phyloP scores from a whole-genome alignment of 1,284 basidiomycete genomes.

The Ceratobasidium sp. region DNA sequence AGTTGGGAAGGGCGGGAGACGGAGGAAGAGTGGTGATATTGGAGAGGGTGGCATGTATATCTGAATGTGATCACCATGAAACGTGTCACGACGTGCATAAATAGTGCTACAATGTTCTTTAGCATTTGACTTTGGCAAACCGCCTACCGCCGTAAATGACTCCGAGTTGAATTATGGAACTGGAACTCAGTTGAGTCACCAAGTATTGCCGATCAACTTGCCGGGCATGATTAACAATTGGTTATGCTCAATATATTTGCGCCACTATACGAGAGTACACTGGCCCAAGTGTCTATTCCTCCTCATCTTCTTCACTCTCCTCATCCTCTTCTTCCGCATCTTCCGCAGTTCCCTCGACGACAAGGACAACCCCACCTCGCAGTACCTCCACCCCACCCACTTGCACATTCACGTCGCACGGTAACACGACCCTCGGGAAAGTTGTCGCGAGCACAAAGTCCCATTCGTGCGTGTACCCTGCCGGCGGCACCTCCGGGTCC shows the following conservation, averaged over 20 bases:
- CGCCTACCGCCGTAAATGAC: too few species aligned
- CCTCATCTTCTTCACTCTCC: slow-evolving; percentile 47
- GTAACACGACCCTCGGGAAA: slow-evolving; percentile 75
- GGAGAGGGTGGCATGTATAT: slow-evolving; percentile 46
- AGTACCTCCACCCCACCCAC: slow-evolving; percentile 67
- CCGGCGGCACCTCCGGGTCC: slow-evolving; percentile 61
- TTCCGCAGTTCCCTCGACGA: slow-evolving; percentile 67
- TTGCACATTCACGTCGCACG: slow-evolving; percentile 59
- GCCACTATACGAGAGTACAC: neutral
- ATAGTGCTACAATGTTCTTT: too few species aligned
- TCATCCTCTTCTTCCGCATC: slow-evolving; percentile 49
- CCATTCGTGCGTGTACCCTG: slow-evolving; percentile 65
- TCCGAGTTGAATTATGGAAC: neutral
- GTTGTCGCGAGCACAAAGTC: slow-evolving; percentile 74
- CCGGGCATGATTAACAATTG: too few species aligned
- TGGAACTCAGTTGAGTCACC: too few species aligned
- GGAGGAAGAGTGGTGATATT: slow-evolving; percentile 19
- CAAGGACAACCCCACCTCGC: slow-evolving; percentile 72
- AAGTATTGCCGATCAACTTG: too few species aligned
- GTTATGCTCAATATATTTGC: neutral
- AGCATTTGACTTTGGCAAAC: neutral
- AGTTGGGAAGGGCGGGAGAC: neutral
- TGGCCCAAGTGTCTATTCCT: slow-evolving; percentile 17
- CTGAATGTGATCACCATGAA: too few species aligned
- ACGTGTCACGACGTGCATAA: too few species aligned